A percentile compares a stretch with the other conserved stretches of the same genome.
These are phyloP conservation scores for Ascochyta clinopodiicola DNA, from an alignment of 2,329 filamentous ascomycete species.

Conservation along the genomic window DNA sequence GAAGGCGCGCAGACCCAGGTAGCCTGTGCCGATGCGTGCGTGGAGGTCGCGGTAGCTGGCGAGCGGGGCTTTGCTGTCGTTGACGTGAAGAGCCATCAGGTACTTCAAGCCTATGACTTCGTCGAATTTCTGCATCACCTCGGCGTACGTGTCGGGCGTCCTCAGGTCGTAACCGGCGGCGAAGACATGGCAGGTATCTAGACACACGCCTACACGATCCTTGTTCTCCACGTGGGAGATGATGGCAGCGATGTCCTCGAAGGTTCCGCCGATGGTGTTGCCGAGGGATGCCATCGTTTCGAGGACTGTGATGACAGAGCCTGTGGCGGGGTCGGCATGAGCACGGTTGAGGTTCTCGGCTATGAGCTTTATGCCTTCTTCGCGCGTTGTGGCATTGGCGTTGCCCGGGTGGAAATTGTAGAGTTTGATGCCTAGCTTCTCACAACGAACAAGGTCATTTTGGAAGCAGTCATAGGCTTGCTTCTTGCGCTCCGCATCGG, in stretches of 20 bases:
- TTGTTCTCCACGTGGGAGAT: constrained; percentile 83
- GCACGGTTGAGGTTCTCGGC: constrained; percentile 82
- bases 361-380: constrained; percentile 77
- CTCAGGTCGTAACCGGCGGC: constrained; percentile 92
- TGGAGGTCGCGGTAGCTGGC: constrained; percentile 85
- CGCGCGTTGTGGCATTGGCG: constrained; percentile 69
- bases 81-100: constrained; percentile 85
- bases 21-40: constrained; percentile 95
- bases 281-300: constrained; percentile 93
- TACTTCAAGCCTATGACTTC: constrained; percentile 77
- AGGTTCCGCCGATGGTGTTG: constrained; percentile 83
- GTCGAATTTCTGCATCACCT: constrained; percentile 79
- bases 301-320: constrained; percentile 78
- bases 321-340: constrained; percentile 71
- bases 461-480: constrained; percentile 88
- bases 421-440: constrained; percentile 82
- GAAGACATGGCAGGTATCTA: constrained; percentile 97
- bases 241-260: constrained; percentile 85
- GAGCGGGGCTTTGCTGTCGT: constrained; percentile 93
- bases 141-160: constrained; percentile 72
- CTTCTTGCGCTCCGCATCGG: constrained; percentile 76
- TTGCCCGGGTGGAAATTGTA: constrained; percentile 99
- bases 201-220: constrained; percentile 84
- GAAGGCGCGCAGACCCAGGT: constrained; percentile 87
- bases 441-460: constrained; percentile 86